Evolutionary conservation across 192 early-diverging fungal genomes (phyloP), one percentile per base, ranked within the genome.

Genomic region (Podila minutissima): DNA sequence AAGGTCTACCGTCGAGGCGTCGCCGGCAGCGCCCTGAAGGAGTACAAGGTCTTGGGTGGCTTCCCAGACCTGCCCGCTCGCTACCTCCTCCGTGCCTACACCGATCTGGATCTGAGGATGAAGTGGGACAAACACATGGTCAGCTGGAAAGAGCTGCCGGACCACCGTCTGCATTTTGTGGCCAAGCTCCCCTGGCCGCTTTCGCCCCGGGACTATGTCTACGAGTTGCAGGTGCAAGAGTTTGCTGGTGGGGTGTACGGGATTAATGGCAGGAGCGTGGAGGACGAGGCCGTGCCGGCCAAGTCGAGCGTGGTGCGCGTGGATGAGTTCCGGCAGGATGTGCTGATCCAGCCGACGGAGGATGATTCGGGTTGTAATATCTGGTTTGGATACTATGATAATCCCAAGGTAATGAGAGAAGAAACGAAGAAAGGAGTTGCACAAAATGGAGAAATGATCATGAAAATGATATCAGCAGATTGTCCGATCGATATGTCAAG

Each of bases 101-200:
- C 79, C 19, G 84, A 86, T 72, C 73, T 85, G 15, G 74, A 81
- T 38, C 75, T 77, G 60, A 81, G 85, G 26, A 82, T 73, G 50
- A 72, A n/a, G 29, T 86, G 85, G 85, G 85, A 86, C 68, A 77
- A 74, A 32, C 68, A 86, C 57, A 86, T 86, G 85, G 48, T 75
- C 15, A 61, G 66, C 5, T 83, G 58, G 32, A 22, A 33, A 19
- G 48, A 62, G 1, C 60, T 85, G 8, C 69, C 67, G 11, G 66
- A 73, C 31, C 35, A 74, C 37, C 57, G 62, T 11, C 69, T 83
- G 31, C 70, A 67, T 20, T 85, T 73, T 65, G 53, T 69, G n/a
- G 38, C 67, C 17, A 69, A 69, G 35, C 83, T 83, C n/a, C 85
- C 85, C 19, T 86, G 83, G 74, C 85, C 85, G 3, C 59, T 86